A percentile compares a stretch with the other conserved stretches of the same genome.
phyloP scores from a whole-genome alignment of 805 yeast genomes.

The Suhomyces sp. region DNA sequence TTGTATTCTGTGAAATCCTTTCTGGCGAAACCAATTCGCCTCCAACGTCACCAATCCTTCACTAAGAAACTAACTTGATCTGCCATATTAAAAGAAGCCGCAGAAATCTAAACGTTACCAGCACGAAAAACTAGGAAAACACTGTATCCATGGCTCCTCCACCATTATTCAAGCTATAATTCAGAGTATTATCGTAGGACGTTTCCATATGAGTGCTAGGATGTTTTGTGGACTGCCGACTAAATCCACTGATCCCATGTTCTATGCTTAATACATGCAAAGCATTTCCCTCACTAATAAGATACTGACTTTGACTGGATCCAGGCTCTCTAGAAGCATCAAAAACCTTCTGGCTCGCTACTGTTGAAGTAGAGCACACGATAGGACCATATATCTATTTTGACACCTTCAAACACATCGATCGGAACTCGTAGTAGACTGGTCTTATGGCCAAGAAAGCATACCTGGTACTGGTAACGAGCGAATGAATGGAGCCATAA shows the following conservation, averaged over 20 bases:
- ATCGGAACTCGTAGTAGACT: neutral
- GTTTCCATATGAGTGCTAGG: neutral
- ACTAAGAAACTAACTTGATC: neutral
- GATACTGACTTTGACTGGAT: neutral
- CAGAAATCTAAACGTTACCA: neutral
- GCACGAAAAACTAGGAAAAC: neutral
- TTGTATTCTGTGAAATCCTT: neutral
- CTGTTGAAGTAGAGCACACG: neutral
- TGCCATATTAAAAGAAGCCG: neutral
- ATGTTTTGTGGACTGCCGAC: neutral
- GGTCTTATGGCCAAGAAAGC: neutral
- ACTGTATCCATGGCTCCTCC: neutral
- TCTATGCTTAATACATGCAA: neutral
- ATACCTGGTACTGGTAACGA: neutral
- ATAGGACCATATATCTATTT: neutral
- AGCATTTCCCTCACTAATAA: neutral
- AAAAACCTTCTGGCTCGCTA: neutral
- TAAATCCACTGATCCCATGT: neutral
- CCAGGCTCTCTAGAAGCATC: neutral
- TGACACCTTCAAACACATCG: neutral
- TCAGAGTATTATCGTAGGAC: neutral
- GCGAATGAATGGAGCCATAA: neutral
- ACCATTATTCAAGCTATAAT: neutral
- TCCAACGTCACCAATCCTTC: neutral
- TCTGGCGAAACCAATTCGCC: neutral